These are phyloP conservation scores for Phytophthora rubi DNA, from an alignment of 352 stramenopile genomes.

Conservation along the genomic window DNA sequence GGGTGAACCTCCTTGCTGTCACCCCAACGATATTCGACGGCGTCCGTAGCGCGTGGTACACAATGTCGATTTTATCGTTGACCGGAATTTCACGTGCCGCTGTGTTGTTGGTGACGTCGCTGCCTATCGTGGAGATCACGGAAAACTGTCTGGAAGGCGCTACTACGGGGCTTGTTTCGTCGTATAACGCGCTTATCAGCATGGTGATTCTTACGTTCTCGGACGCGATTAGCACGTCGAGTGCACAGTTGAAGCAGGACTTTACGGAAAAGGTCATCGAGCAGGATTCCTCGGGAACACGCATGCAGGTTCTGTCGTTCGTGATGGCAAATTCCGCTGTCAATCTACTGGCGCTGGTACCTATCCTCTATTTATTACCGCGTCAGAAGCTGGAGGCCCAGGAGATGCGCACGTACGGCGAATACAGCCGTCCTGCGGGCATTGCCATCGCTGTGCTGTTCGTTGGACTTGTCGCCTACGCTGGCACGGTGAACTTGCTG, in stretches of 20 bases:
- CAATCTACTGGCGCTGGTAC: conserved; percentile 59
- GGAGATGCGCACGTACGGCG: conserved; percentile 65
- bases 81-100: conserved; percentile 46
- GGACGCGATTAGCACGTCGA: conserved; percentile 60
- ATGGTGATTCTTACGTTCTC: conserved; percentile 69
- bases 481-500: conserved; percentile 51
- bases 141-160: conserved; percentile 77
- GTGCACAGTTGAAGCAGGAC: conserved; percentile 39
- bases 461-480: conserved; percentile 49
- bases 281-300: conserved; percentile 40
- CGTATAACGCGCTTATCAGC: conserved; percentile 68
- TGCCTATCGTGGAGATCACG: conserved; percentile 78
- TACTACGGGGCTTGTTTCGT: conserved; percentile 65
- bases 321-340: conserved; percentile 52
- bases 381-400: conserved; percentile 69
- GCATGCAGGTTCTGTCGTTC: conserved; percentile 47
- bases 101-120: conserved; percentile 55
- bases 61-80: conserved; percentile 50
- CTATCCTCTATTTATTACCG: conserved; percentile 74
- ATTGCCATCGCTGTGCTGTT: conserved; percentile 50
- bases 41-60: conserved; percentile 57
- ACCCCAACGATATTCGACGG: conserved; percentile 61
- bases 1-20: conserved; percentile 36
- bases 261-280: conserved; percentile 46
- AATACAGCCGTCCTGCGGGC: conserved; percentile 48